A percentile compares a stretch with the other conserved stretches of the same genome.
Conservation (phyloP, 1,284 basidiomycete genomes). For the Papiliotrema fonsecae region DNA sequence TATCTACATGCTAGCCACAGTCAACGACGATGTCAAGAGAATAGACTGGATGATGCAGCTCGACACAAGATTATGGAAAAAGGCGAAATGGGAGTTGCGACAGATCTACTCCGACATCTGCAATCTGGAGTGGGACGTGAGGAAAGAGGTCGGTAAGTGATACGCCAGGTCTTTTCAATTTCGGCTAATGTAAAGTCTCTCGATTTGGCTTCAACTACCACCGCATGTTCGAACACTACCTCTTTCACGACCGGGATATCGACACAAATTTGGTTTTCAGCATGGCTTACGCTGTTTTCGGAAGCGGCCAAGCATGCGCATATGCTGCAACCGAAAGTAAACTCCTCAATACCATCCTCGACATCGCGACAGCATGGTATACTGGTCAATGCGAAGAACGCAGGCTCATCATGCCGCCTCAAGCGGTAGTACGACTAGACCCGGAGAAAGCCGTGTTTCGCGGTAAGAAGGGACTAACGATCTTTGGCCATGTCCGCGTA, state of each 20-base stretch:
- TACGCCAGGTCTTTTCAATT: background rate
- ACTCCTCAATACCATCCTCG: slow-evolving; percentile 69
- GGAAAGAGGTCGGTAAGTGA: slow-evolving; percentile 32
- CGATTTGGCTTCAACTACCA: slow-evolving; percentile 81
- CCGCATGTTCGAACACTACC: slow-evolving; percentile 80
- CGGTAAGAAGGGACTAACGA: slow-evolving; percentile 86
- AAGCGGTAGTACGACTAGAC: slow-evolving; percentile 24
- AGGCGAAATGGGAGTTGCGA: slow-evolving; percentile 40
- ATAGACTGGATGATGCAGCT: slow-evolving; percentile 44
- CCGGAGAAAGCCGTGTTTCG: slow-evolving; percentile 66
- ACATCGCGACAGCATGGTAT: slow-evolving; percentile 80
- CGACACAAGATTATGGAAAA: slow-evolving; percentile 41
- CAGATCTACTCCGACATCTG: slow-evolving; percentile 35
- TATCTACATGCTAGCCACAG: slow-evolving; percentile 16
- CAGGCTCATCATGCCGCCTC: slow-evolving; percentile 58
- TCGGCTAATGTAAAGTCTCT: slow-evolving; percentile 54
- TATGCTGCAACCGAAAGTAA: slow-evolving; percentile 68
- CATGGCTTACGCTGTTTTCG: slow-evolving; percentile 84
- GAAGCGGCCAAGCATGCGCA: slow-evolving; percentile 71
- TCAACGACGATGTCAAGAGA: slow-evolving; percentile 8
- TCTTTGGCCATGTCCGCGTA: slow-evolving; percentile 68
- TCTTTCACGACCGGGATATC: slow-evolving; percentile 83
- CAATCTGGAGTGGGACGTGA: slow-evolving; percentile 25
- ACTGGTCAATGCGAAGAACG: slow-evolving; percentile 73
- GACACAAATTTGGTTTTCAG: slow-evolving; percentile 84